phyloP scores from a whole-genome alignment of 495 filamentous ascomycete species.

The Evansstolkia leycettana region DNA sequence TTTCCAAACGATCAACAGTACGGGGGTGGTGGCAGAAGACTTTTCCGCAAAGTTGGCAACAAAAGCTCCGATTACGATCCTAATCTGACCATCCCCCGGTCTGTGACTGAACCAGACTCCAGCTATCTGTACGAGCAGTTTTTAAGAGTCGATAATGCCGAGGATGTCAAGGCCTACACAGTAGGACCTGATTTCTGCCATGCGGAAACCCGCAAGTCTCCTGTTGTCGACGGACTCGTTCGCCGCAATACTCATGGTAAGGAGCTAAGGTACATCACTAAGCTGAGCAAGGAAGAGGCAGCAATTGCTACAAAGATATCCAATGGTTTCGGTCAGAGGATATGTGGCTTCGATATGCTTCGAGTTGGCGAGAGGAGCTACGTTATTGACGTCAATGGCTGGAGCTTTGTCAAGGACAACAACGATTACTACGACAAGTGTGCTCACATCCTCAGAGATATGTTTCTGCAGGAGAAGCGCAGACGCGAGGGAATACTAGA shows the following conservation, averaged over 20 bases:
- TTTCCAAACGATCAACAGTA: conserved; percentile 62
- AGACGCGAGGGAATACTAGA: conserved; percentile 32
- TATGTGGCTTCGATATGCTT: conserved; percentile 94
- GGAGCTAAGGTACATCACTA: conserved; percentile 89
- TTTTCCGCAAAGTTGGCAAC: conserved; percentile 95
- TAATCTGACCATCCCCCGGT: conserved; percentile 59
- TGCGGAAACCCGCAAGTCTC: conserved; percentile 91
- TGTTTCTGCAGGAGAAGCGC: conserved; percentile 69
- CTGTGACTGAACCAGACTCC: conserved; percentile 59
- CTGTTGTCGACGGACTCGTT: conserved; percentile 92
- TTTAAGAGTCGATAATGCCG: conserved; percentile 85
- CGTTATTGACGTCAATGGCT: conserved; percentile 98
- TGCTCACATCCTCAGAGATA: conserved; percentile 70
- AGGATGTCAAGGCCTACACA: conserved; percentile 98
- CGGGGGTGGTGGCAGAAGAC: conserved; percentile 77
- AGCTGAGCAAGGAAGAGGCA: conserved; percentile 67
- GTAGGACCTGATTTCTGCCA: conserved; percentile 91
- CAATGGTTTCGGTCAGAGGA: conserved; percentile 82
- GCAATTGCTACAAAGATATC: conserved; percentile 82
- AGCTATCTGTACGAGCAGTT: conserved; percentile 98
- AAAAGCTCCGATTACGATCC: conserved; percentile 92
- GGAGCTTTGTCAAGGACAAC: conserved; percentile 99
- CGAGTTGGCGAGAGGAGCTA: conserved; percentile 80
- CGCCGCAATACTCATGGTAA: conserved; percentile 94
- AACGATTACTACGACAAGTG: conserved; percentile 95